Evolutionary conservation across 1,284 basidiomycete species (phyloP).

Genomic region (Ustilago lituana): DNA sequence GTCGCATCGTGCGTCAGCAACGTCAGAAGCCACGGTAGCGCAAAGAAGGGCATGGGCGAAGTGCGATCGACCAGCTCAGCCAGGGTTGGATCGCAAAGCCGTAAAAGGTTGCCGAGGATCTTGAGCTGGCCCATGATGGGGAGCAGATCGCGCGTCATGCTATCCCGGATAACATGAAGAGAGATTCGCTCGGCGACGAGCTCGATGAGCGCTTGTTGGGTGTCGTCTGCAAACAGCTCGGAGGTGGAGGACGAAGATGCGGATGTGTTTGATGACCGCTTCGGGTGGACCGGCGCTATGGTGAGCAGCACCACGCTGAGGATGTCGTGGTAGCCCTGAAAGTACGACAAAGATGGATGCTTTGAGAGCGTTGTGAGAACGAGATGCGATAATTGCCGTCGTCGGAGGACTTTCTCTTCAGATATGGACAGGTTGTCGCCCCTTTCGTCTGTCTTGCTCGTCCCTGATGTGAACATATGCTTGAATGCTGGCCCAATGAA

Average conservation of each 20-base stretch:
- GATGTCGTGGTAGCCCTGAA: constrained; percentile 90
- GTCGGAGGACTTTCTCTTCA: constrained; percentile 13
- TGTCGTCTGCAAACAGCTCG: constrained; percentile 2
- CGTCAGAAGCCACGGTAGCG: constrained; percentile 87
- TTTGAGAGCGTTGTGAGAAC: constrained; percentile 76
- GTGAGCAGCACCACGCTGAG: constrained; percentile 86
- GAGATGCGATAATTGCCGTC: constrained; percentile 50
- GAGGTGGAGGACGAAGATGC: background rate
- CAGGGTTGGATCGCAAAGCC: constrained; percentile 77
- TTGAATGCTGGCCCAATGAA: constrained; percentile 53
- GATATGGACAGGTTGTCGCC: background rate
- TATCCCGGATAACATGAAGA: constrained; percentile 83
- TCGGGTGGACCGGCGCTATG: constrained; percentile 27
- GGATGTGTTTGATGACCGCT: background rate
- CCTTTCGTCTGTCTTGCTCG: background rate
- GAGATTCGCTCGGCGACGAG: constrained; percentile 74
- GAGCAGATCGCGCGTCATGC: constrained; percentile 84
- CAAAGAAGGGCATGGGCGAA: constrained; percentile 82
- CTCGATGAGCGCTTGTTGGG: constrained; percentile 14
- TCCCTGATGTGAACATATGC: background rate
- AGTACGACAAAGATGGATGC: constrained; percentile 80
- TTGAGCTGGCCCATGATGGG: constrained; percentile 84
- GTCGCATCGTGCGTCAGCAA: constrained; percentile 88
- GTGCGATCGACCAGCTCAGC: constrained; percentile 75
- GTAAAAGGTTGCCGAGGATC: constrained; percentile 76